phyloP scores from a whole-genome alignment of 108 stramenopile species.

The Cyclotella atomus region DNA sequence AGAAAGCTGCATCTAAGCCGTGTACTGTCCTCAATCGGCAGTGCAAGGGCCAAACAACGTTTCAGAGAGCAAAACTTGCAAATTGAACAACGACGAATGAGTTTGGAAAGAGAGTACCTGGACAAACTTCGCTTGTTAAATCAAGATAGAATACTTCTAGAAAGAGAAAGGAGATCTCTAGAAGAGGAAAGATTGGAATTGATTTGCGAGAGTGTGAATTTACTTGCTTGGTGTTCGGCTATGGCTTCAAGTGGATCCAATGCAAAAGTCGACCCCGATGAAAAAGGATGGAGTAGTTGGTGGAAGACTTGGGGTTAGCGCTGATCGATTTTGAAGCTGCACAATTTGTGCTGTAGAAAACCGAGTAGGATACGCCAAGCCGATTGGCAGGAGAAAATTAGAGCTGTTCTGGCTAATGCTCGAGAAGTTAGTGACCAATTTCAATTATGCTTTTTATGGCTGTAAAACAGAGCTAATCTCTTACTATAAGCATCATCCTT shows the following conservation, averaged over 20 bases:
- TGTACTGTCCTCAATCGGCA: slow-evolving; percentile 18
- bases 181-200: slow-evolving; percentile 34
- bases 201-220: slow-evolving; percentile 32
- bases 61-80: slow-evolving; percentile 11
- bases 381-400: no score
- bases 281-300: slow-evolving; percentile 22
- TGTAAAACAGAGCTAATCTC: no score
- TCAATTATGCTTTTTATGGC: no score
- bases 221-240: slow-evolving; percentile 34
- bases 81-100: slow-evolving; percentile 21
- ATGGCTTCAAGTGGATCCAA: slow-evolving; percentile 8
- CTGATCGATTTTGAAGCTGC: no score
- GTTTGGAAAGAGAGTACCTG: slow-evolving; percentile 22
- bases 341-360: no score
- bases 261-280: neutral
- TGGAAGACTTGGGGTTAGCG: slow-evolving; percentile 20
- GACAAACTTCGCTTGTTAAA: slow-evolving; percentile 40
- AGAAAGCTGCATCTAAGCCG: slow-evolving; percentile 15
- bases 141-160: slow-evolving; percentile 27
- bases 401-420: no score
- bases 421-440: no score
- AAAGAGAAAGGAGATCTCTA: slow-evolving; percentile 22
- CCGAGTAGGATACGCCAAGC: no score
- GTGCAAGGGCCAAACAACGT: neutral
- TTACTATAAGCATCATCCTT: no score